Conservation (phyloP, 192 early-diverging fungal species). For the Lunasporangiospora selenospora region DNA sequence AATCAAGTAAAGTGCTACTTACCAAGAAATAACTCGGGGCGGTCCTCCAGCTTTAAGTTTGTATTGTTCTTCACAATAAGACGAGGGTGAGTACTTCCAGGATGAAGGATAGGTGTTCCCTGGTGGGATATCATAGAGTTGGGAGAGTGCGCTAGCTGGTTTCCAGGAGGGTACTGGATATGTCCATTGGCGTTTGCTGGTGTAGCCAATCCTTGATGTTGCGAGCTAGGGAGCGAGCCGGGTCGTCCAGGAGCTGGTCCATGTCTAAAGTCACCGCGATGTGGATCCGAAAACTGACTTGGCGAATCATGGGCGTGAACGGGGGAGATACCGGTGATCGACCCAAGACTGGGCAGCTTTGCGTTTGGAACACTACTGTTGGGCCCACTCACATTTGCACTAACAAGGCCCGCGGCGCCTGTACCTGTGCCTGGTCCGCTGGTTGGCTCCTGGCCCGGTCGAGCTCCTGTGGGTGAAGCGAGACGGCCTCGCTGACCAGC, state of each 20-base stretch:
- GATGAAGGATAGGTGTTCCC: not conserved
- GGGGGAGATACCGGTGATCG: constrained; percentile 2
- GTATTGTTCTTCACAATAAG: constrained; percentile 48
- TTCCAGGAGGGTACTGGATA: not conserved
- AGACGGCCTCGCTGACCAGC: constrained; percentile 25
- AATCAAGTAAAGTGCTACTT: not conserved
- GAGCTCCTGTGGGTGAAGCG: constrained; percentile 24
- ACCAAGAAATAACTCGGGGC: constrained; percentile 41
- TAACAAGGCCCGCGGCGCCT: too few relatives aligned
- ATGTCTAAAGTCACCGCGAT: constrained; percentile 5
- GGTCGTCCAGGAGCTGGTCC: constrained; percentile 3
- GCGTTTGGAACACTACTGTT: not conserved
- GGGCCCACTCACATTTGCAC: too few relatives aligned
- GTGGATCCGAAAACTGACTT: not conserved
- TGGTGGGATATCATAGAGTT: not conserved
- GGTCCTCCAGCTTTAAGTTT: constrained; percentile 32
- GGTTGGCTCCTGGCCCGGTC: constrained; percentile 14
- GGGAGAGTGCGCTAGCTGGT: not conserved
- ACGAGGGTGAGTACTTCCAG: constrained; percentile 8
- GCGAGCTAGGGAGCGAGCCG: constrained; percentile 9
- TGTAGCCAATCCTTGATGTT: not conserved
- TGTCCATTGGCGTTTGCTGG: constrained; percentile 14
- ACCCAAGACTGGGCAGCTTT: constrained; percentile 27
- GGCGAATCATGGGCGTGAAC: constrained; percentile 10
- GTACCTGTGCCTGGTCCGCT: constrained; percentile 10